Percentiles rank a stretch among this genome's conserved stretches.
Conservation (phyloP, 306 rosid species). For the Citrullus colocynthis region DNA sequence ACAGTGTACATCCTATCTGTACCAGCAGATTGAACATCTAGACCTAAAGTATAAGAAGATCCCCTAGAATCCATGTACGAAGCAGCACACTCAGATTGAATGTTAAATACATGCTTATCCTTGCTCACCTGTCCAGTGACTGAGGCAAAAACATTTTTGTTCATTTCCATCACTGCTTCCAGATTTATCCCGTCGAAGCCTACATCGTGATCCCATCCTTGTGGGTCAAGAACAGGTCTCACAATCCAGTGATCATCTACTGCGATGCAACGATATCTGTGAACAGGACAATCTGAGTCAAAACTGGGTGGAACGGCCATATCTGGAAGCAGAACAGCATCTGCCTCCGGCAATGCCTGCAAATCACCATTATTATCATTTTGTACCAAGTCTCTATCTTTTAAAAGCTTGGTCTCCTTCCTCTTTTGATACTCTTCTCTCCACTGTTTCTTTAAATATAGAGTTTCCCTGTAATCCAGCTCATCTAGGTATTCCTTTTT, state of each 20-base stretch:
- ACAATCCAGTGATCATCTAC: constrained; percentile 57
- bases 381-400: constrained; percentile 19
- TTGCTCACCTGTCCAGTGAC: constrained; percentile 70
- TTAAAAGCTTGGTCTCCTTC: constrained; percentile 33
- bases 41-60: constrained; percentile 45
- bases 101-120: constrained; percentile 61
- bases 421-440: constrained; percentile 50
- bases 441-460: constrained; percentile 78
- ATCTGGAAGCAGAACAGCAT: constrained; percentile 68
- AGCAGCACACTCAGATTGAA: constrained; percentile 75
- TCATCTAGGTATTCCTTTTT: constrained; percentile 75
- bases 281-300: constrained; percentile 44
- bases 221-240: constrained; percentile 92
- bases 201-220: constrained; percentile 95
- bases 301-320: constrained; percentile 76
- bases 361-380: constrained; percentile 34
- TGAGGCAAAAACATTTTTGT: constrained; percentile 39
- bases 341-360: constrained; percentile 46
- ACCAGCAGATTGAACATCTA: constrained; percentile 76
- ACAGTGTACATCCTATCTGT: constrained; percentile 56
- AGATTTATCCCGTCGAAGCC: constrained; percentile 82
- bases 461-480: constrained; percentile 88
- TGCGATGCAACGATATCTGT: constrained; percentile 74
- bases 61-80: constrained; percentile 52
- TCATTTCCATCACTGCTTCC: constrained; percentile 50